Conservation (phyloP, 805 yeast species). For the Huiozyma naganishii region DNA sequence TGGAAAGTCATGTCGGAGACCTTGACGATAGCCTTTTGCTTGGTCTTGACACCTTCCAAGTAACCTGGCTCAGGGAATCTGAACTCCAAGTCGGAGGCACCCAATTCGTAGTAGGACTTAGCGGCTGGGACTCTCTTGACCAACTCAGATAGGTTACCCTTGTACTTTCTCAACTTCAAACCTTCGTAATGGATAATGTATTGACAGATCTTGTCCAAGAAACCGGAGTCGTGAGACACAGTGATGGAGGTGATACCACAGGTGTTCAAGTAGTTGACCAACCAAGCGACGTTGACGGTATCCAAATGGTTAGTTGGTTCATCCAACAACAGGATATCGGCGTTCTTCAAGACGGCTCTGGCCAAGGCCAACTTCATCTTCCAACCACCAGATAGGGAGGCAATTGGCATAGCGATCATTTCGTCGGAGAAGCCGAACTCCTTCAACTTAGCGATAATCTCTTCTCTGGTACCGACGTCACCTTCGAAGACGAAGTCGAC, state of each 20-base stretch:
- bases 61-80: slow-evolving; percentile 99
- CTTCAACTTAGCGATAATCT: slow-evolving; percentile 59
- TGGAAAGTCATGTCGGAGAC: slow-evolving; percentile 96
- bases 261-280: slow-evolving; percentile 96
- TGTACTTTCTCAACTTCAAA: slow-evolving; percentile 98
- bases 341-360: slow-evolving; percentile 97
- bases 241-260: slow-evolving; percentile 98
- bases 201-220: slow-evolving; percentile 94
- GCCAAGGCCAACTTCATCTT: slow-evolving; percentile 99
- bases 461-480: slow-evolving; percentile 67
- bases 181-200: slow-evolving; percentile 99
- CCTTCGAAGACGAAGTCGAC: slow-evolving; percentile 75
- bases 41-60: slow-evolving; percentile 99
- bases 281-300: slow-evolving; percentile 99
- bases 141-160: slow-evolving; percentile 98
- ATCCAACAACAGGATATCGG: slow-evolving; percentile 94
- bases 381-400: slow-evolving; percentile 99
- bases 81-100: slow-evolving; percentile 96
- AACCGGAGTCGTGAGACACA: slow-evolving; percentile 99
- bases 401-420: slow-evolving; percentile 89
- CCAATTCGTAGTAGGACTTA: slow-evolving; percentile 95
- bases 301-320: slow-evolving; percentile 99
- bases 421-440: slow-evolving; percentile 92
- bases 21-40: slow-evolving; percentile 99
- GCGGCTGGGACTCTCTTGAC: slow-evolving; percentile 98